Percentiles rank a stretch among this genome's conserved stretches.
These are phyloP conservation scores for Epichloe gansuensis DNA, from an alignment of 2,329 filamentous ascomycete species.

Conservation along the genomic window DNA sequence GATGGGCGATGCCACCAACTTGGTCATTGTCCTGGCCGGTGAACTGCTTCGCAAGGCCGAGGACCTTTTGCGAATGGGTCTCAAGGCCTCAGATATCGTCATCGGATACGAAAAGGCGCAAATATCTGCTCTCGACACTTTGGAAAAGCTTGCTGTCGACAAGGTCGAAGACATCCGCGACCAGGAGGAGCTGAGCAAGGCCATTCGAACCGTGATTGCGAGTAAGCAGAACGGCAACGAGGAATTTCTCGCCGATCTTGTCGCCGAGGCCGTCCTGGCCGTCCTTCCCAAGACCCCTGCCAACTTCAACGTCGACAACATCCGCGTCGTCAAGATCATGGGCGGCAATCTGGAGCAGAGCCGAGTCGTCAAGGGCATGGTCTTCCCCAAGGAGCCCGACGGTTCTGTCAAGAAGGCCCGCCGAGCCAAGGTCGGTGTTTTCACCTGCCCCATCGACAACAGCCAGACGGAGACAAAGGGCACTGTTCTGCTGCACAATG, in stretches of 20 bases:
- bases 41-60: slow-evolving; percentile 96
- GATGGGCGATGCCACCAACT: slow-evolving; percentile 96
- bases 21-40: slow-evolving; percentile 91
- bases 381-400: slow-evolving; percentile 92
- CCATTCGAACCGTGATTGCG: slow-evolving; percentile 85
- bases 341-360: slow-evolving; percentile 90
- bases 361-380: slow-evolving; percentile 93
- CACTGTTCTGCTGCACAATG: slow-evolving; percentile 90
- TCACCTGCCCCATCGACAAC: slow-evolving; percentile 88
- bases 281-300: slow-evolving; percentile 90
- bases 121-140: slow-evolving; percentile 67
- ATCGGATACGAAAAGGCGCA: slow-evolving; percentile 92
- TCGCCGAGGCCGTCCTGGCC: slow-evolving; percentile 72
- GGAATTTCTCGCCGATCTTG: slow-evolving; percentile 72
- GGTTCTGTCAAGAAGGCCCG: slow-evolving; percentile 79
- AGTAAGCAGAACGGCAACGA: slow-evolving; percentile 95
- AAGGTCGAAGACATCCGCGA: slow-evolving; percentile 75
- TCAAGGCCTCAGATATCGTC: slow-evolving; percentile 97
- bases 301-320: slow-evolving; percentile 98
- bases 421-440: slow-evolving; percentile 94
- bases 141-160: slow-evolving; percentile 85
- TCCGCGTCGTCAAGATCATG: slow-evolving; percentile 99
- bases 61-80: slow-evolving; percentile 86
- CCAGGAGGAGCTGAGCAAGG: slow-evolving; percentile 79
- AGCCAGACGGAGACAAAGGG: slow-evolving; percentile 98